A percentile compares a stretch with the other conserved stretches of the same genome.
Conservation (phyloP, 2,329 filamentous ascomycete species). For the Colletotrichum sp. region DNA sequence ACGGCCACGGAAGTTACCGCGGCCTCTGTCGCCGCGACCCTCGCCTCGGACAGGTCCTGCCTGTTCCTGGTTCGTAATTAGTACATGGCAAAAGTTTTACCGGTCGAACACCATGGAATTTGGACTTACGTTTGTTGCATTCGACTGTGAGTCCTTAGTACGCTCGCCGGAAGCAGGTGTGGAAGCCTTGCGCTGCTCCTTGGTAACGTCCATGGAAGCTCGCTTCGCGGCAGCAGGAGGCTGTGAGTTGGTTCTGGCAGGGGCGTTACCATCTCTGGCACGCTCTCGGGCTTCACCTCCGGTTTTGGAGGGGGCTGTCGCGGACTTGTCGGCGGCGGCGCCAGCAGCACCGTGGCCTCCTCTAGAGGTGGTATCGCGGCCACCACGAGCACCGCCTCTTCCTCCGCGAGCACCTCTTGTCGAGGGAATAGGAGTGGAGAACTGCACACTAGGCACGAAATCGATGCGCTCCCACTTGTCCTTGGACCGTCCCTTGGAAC, state of each 20-base stretch:
- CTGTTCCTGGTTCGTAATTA: conserved; percentile 28
- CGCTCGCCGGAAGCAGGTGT: conserved; percentile 25
- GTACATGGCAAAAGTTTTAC: not conserved
- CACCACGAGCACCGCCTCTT: conserved; percentile 53
- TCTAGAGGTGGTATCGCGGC: conserved; percentile 38
- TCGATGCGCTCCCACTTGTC: conserved; percentile 85
- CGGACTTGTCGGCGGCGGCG: conserved; percentile 40
- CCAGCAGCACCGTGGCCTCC: conserved; percentile 28
- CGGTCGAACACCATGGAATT: not conserved
- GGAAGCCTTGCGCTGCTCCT: conserved; percentile 53
- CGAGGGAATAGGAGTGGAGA: conserved; percentile 79
- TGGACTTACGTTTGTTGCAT: not conserved
- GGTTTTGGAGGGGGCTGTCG: conserved; percentile 32
- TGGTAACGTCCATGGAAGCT: conserved; percentile 45
- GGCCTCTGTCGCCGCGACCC: conserved; percentile 44
- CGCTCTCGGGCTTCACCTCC: conserved; percentile 37
- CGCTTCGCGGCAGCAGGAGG: conserved; percentile 47
- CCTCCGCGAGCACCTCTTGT: conserved; percentile 52
- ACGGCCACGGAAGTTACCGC: conserved; percentile 51
- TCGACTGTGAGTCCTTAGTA: conserved; percentile 38
- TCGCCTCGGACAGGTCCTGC: conserved; percentile 34
- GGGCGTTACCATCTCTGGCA: conserved; percentile 40
- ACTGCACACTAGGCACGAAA: conserved; percentile 84
- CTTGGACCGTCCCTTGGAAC: conserved; percentile 66
- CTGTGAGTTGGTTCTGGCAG: conserved; percentile 39